phyloP scores from a whole-genome alignment of 352 stramenopile species.

The Achlya hypogyna region DNA sequence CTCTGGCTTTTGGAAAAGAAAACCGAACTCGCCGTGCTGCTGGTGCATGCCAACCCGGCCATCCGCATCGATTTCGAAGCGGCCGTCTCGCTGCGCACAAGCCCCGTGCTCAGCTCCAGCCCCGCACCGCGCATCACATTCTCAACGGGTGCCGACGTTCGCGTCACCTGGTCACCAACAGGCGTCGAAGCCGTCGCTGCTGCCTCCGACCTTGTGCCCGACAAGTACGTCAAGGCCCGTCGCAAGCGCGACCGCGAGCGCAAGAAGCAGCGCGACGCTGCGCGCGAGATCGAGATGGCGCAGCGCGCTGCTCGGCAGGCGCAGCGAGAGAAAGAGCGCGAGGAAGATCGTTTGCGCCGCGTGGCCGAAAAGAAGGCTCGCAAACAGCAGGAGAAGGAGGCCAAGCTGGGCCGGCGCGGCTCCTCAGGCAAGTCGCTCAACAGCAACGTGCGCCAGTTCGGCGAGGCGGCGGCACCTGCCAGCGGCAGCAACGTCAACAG shows the following conservation, averaged over 20 bases:
- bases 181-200: background rate
- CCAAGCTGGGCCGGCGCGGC: slow-evolving; percentile 28
- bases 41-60: slow-evolving; percentile 64
- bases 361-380: slow-evolving; percentile 84
- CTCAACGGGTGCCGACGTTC: slow-evolving; percentile 11
- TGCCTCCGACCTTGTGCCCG: slow-evolving; percentile 32
- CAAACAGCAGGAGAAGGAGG: slow-evolving; percentile 68
- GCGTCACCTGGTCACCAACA: slow-evolving; percentile 30
- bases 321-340: slow-evolving; percentile 47
- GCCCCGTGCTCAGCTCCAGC: slow-evolving; percentile 41
- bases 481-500: slow-evolving; percentile 48
- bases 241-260: slow-evolving; percentile 74
- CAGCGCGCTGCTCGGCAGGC: slow-evolving; percentile 60
- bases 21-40: slow-evolving; percentile 76
- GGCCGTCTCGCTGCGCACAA: slow-evolving; percentile 44
- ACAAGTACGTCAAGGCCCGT: slow-evolving; percentile 82
- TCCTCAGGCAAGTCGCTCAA: slow-evolving; percentile 24
- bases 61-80: slow-evolving; percentile 71
- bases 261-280: slow-evolving; percentile 56
- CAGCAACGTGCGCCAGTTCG: slow-evolving; percentile 70
- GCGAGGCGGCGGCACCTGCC: slow-evolving; percentile 37
- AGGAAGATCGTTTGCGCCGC: slow-evolving; percentile 61
- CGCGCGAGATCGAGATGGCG: slow-evolving; percentile 66
- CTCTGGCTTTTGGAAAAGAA: slow-evolving; percentile 78
- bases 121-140: slow-evolving; percentile 64